A percentile compares a stretch with the other conserved stretches of the same genome.
These are phyloP conservation scores for Amaranthus tricolor DNA, from an alignment of 179 eudicot genomes.

Conservation along the genomic window DNA sequence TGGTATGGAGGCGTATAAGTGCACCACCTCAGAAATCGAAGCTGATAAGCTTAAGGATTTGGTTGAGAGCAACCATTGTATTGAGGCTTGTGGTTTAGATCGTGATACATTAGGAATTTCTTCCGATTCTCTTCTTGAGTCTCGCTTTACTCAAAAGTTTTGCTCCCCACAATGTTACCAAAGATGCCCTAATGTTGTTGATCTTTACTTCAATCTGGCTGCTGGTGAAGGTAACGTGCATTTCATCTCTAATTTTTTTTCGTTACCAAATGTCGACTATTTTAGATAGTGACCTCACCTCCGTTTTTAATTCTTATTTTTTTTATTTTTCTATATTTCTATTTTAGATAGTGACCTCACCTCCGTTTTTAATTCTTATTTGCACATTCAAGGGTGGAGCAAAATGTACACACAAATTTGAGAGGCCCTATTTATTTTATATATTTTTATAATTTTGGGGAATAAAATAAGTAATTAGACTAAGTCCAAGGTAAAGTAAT, in stretches of 20 bases:
- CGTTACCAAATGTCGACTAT: too few relatives aligned
- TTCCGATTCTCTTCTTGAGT: slow-evolving; percentile 53
- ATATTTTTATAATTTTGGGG: too few relatives aligned
- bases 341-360: too few relatives aligned
- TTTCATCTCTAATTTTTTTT: too few relatives aligned
- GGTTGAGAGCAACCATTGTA: slow-evolving; percentile 51
- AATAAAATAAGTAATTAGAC: too few relatives aligned
- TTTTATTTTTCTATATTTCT: background rate
- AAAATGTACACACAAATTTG: too few relatives aligned
- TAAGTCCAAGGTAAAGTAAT: too few relatives aligned
- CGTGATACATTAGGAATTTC: slow-evolving; percentile 57
- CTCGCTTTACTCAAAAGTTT: slow-evolving; percentile 46
- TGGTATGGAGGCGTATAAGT: slow-evolving; percentile 39
- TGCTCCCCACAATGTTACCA: slow-evolving; percentile 61
- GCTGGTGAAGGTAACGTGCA: slow-evolving; percentile 65
- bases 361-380: too few relatives aligned
- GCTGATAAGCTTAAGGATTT: slow-evolving; percentile 43
- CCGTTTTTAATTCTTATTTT: background rate
- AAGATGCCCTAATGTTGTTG: slow-evolving; percentile 59
- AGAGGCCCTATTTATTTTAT: too few relatives aligned
- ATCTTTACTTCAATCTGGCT: slow-evolving; percentile 77
- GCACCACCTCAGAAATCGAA: slow-evolving; percentile 51
- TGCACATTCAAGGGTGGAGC: too few relatives aligned
- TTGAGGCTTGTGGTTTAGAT: slow-evolving; percentile 57
- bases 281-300: background rate